Base-by-base conservation (phyloP, 2,329 filamentous ascomycete genomes). In the Geosmithia flava region DNA sequence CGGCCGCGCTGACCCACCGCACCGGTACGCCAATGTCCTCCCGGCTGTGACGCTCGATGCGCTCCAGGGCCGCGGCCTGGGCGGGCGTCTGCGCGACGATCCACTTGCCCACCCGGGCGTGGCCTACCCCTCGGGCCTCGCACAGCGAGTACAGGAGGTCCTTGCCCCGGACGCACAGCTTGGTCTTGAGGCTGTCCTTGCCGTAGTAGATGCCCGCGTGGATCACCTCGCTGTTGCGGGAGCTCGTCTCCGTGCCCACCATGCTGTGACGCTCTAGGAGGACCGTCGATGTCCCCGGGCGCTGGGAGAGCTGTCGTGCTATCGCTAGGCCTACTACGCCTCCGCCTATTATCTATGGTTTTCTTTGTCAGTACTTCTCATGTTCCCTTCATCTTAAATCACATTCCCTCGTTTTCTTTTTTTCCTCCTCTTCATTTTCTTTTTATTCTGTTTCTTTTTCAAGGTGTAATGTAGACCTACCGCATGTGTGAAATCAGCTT, bases 201-300 rank as follows among this genome's bases (percentile, higher is more conserved):
- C 85, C 87, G 65, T 96, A 96, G 74, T 96, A 97, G 53, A 97
- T 76, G 15, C 93, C 93, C 1, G 87, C 93, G 63, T 98, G 93
- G 56, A 98, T 94, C 48, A 97, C 91, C 75, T 97, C 90, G 59
- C 85, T 91, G 69, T 95, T 96, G 55, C 90, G 82, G 54, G 85
- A 87, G 53, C 85, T 90, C 1, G 89, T 95, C 68, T 96, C 90
- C 27, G 81, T 91, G 46, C 90, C 90, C 23, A 86, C 74, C 46
- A 76, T 72, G 20, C 72, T 65, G 69, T 95, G 86, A 23, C 85
- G 80, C 66, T 96, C 90, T 2, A 96, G 79, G 48, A 95, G 71
- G 13, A 95, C 73, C 0, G 87, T 91, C 2, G 78, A 79, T 6
- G 75, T 73, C 19, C 72, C 69, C 30, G 79, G 70, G 50, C 73